Base-by-base conservation (phyloP, 192 early-diverging fungal species). In the Coemansia sp. region DNA sequence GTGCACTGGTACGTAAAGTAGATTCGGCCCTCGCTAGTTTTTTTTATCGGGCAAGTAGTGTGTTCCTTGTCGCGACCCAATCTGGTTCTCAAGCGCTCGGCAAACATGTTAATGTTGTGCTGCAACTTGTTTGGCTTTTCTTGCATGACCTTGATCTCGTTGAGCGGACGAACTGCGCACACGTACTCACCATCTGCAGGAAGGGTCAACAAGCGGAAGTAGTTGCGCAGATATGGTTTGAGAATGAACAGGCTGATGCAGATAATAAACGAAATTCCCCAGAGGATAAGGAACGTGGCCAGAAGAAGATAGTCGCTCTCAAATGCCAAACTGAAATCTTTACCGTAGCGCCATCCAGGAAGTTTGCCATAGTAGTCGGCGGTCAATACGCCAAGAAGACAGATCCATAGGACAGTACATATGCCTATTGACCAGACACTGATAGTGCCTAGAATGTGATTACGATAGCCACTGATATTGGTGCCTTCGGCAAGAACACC, bases 131-230 rank as follows among this genome's bases (percentile, higher is more conserved):
- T 74, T 23, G 59, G 41, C 12, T 75, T 72, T 38, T 79, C 78
- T 52, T 83, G 82, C 59, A 85, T 75, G 61, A 86, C 74, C 52
- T 85, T 75, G 6, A 85, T 64, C 23, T 79, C 67, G 9, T 81
- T 83, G 39, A 82, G 73, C n/a, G 63, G 69, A 43, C 83, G 75
- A 22, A 77, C 84, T 6, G 87, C 74, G 56, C 86, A 84, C 43
- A 87, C 80, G 38, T 75, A 67, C 6, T 73, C 61, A 67, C 76
- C 50, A 37, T 76, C 75, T 10, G 74, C 53, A 19, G 82, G 74
- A 52, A 75, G 70, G 17, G 74, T 65, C 62, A 84, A 82, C 27
- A 87, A 67, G 39, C 88, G 83, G 82, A 90, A 93, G 75, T 86
- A 89, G 64, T 88, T 89, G 64, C 86, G 83, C 14, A 87, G 62